These are phyloP conservation scores for Chaetoscypha palmicola DNA, from an alignment of 2,329 filamentous ascomycete species.

Conservation along the genomic window DNA sequence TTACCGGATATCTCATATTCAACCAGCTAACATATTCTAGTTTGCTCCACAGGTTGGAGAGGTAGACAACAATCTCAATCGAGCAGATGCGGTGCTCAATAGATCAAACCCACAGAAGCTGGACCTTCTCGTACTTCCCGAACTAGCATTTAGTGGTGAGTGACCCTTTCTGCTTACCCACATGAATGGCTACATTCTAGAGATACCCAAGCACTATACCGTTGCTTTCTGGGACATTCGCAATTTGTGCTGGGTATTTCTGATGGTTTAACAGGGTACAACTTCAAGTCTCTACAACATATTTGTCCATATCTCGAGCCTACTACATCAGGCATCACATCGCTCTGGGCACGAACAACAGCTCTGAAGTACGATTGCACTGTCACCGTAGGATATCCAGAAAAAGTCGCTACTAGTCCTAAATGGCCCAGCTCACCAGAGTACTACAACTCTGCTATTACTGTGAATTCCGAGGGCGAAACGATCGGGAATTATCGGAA, in stretches of 20 bases:
- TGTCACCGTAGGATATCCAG: slow-evolving; percentile 69
- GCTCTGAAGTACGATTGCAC: slow-evolving; percentile 61
- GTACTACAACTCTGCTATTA: slow-evolving; percentile 49
- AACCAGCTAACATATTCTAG: neutral
- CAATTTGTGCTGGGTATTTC: neutral
- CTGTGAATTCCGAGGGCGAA: slow-evolving; percentile 53
- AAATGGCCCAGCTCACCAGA: slow-evolving; percentile 45
- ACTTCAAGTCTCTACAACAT: slow-evolving; percentile 62
- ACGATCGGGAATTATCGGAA: slow-evolving; percentile 56
- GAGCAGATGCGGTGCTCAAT: slow-evolving; percentile 57
- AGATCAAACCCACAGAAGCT: slow-evolving; percentile 42
- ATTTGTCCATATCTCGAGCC: slow-evolving; percentile 65
- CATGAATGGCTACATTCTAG: no score
- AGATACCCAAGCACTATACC: no score
- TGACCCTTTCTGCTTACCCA: no score
- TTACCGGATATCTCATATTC: neutral
- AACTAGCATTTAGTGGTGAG: slow-evolving; percentile 58
- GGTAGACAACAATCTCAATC: slow-evolving; percentile 61
- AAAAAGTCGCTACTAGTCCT: slow-evolving; percentile 48
- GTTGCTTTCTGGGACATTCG: neutral
- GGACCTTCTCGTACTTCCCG: slow-evolving; percentile 67
- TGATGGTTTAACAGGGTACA: slow-evolving; percentile 47
- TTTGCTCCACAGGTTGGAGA: slow-evolving; percentile 51
- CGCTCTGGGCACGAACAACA: slow-evolving; percentile 62
- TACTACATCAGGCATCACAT: slow-evolving; percentile 56